phyloP scores from a whole-genome alignment of 1,284 basidiomycete genomes.

The Flammula alnicola region DNA sequence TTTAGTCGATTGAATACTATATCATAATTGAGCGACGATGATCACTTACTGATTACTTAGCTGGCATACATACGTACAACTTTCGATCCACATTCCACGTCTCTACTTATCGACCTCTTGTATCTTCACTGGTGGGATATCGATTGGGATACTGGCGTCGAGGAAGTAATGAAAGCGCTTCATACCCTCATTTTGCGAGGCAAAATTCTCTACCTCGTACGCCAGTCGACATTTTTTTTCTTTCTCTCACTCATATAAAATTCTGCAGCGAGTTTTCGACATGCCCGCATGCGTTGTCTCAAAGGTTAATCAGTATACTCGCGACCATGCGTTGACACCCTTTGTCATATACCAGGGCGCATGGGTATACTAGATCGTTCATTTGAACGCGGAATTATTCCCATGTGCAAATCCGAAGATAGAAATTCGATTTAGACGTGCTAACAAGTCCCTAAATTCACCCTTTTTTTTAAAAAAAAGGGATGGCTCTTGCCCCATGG shows the following conservation, averaged over 20 bases:
- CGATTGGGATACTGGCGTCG: slow-evolving; percentile 52
- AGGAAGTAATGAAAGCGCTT: slow-evolving; percentile 58
- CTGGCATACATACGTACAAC: no score
- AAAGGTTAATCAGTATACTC: slow-evolving; percentile 6
- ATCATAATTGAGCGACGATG: no score
- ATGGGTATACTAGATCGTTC: slow-evolving; percentile 48
- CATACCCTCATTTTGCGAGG: slow-evolving; percentile 48
- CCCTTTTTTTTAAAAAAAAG: no score
- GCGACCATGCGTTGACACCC: slow-evolving; percentile 7
- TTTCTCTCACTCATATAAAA: slow-evolving; percentile 27
- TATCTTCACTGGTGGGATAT: slow-evolving; percentile 65
- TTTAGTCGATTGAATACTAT: no score
- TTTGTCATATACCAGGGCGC: slow-evolving; percentile 9
- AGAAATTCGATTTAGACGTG: slow-evolving; percentile 5
- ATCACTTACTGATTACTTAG: no score
- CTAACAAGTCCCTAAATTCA: background rate
- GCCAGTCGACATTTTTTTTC: slow-evolving; percentile 1
- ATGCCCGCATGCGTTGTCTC: slow-evolving; percentile 8
- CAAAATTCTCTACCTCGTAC: slow-evolving; percentile 54
- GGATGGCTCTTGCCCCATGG: slow-evolving; percentile 53
- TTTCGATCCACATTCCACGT: no score
- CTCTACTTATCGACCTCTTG: slow-evolving; percentile 54
- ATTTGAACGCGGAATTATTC: slow-evolving; percentile 57
- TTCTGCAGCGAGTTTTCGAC: slow-evolving; percentile 43
- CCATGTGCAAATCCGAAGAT: slow-evolving; percentile 53